Base-by-base conservation (phyloP, 495 filamentous ascomycete genomes). In the Podospora fimiseda region DNA sequence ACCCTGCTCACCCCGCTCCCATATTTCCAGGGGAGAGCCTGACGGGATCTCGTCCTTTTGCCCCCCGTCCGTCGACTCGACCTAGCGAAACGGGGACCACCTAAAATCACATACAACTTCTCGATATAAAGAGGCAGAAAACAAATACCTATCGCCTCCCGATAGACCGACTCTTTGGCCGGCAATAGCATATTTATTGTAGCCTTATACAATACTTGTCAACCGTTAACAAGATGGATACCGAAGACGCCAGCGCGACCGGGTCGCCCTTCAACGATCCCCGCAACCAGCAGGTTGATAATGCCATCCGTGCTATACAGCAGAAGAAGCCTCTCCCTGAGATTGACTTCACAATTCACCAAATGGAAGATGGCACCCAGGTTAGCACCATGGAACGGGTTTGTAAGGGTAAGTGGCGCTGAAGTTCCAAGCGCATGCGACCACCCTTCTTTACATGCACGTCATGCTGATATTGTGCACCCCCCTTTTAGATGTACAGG, bases 321-420 rank as follows among this genome's bases (percentile, higher is more conserved):
- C 80, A 97, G 56, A 98, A 96, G 82, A 89, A 85, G 72, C 89
- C 91, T 43, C 80, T 90, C 43, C 93, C 93, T 27, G 93, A 98
- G 77, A 96, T 98, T 66, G 93, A 98, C 72, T 97, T 97, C 68
- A 90, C 90, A 44, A 81, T 98, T 60, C 93, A 98, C 70, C 90
- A 85, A 41, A 95, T 97, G 91, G 93, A 98, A 71, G 93, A 98
- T 80, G 89, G 88, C 60, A 82, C 81, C 21, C 85, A 95, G 70
- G 93, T 98, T 66, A 97, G 85, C 76, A 98, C 93, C 46, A 71
- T 86, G 70, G 93, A 98, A 67, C 80, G 93, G 60, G 93, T 97
- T 53, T 92, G 91, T 73, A 98, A 96, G 87, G 93, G 93, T 96
- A 85, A 40, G 63, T 36, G 42, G 24, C 15, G 30, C 18, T 15